Evolutionary conservation across 108 stramenopile genomes (phyloP).

Genomic region (Cyclotella choctawhatcheeana): DNA sequence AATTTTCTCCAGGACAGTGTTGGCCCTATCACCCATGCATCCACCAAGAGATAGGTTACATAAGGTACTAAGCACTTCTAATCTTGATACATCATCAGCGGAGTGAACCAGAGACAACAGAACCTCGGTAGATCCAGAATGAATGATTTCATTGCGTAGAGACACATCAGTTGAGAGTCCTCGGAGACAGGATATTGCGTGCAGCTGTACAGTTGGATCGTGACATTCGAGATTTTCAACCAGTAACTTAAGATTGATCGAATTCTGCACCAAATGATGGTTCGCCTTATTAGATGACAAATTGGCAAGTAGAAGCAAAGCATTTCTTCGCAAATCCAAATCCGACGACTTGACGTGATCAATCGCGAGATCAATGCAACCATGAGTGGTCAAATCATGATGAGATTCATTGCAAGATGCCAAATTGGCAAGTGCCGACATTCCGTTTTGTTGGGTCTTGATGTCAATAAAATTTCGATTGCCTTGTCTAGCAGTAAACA

Average conservation of each 20-base stretch:
- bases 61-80: slow-evolving; percentile 74
- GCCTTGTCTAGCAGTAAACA: slow-evolving; percentile 19
- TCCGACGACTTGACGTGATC: slow-evolving; percentile 63
- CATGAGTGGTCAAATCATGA: slow-evolving; percentile 51
- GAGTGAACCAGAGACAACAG: slow-evolving; percentile 69
- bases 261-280: slow-evolving; percentile 45
- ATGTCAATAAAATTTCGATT: slow-evolving; percentile 59
- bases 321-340: slow-evolving; percentile 66
- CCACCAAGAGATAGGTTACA: slow-evolving; percentile 87
- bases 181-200: slow-evolving; percentile 70
- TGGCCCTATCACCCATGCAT: slow-evolving; percentile 74
- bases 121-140: slow-evolving; percentile 53
- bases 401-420: slow-evolving; percentile 69
- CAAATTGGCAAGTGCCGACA: slow-evolving; percentile 76
- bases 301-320: slow-evolving; percentile 75
- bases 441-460: slow-evolving; percentile 77
- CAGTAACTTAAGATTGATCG: slow-evolving; percentile 8
- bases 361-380: slow-evolving; percentile 51
- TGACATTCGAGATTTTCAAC: slow-evolving; percentile 35
- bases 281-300: slow-evolving; percentile 65
- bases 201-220: slow-evolving; percentile 50
- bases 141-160: slow-evolving; percentile 65
- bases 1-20: slow-evolving; percentile 62
- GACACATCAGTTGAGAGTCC: slow-evolving; percentile 66
- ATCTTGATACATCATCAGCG: slow-evolving; percentile 78